Percentiles rank a stretch among this genome's conserved stretches.
phyloP scores from a whole-genome alignment of 345 rosid species.

The Gossypium turneri region DNA sequence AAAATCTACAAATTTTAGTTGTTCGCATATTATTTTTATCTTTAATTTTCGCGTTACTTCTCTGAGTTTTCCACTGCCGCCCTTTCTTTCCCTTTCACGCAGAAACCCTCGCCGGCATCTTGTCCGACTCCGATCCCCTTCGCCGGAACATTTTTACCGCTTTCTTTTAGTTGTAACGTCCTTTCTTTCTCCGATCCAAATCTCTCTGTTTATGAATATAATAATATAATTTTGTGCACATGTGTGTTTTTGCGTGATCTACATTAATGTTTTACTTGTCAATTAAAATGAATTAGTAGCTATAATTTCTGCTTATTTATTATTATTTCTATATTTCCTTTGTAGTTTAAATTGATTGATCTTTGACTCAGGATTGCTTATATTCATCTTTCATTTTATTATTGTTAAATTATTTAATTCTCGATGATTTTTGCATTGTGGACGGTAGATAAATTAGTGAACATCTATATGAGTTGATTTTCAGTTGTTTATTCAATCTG shows the following conservation, averaged over 20 bases:
- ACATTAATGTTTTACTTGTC: background rate
- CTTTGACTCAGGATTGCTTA: background rate
- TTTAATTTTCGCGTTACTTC: background rate
- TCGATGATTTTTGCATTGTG: background rate
- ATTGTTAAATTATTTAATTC: background rate
- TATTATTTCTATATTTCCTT: background rate
- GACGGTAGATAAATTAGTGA: background rate
- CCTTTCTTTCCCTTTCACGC: background rate
- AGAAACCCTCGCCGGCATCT: background rate
- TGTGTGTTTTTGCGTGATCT: background rate
- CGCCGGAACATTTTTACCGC: background rate
- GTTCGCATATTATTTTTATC: background rate
- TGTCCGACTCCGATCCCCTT: background rate
- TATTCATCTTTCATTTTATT: background rate
- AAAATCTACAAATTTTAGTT: too few species aligned
- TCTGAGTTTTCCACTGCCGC: conserved; percentile 11
- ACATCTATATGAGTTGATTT: background rate
- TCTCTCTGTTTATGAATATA: background rate
- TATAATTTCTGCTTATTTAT: background rate
- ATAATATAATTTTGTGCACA: background rate
- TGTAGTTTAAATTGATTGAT: background rate
- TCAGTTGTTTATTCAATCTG: conserved; percentile 1
- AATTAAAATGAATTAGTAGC: background rate
- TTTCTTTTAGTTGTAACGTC: background rate
- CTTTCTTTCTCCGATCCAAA: conserved; percentile 11